Evolutionary conservation across 345 rosid genomes (phyloP).

Genomic region (Psidium guajava): DNA sequence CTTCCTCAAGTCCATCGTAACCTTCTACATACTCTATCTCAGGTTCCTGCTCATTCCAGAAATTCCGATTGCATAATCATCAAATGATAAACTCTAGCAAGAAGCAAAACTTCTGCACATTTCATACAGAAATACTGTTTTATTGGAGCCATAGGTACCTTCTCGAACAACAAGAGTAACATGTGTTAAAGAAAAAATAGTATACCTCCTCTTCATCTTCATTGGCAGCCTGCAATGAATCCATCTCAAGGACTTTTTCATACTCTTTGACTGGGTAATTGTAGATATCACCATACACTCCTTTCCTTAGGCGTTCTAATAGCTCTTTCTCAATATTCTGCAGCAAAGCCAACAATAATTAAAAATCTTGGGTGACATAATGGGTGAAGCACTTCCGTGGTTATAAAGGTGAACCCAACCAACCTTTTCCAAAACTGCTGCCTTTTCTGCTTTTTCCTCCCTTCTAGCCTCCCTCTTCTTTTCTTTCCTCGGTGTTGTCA

Average conservation of each 20-base stretch:
- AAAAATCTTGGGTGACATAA: not conserved
- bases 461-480: conserved; percentile 63
- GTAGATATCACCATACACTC: conserved; percentile 61
- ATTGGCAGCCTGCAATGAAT: conserved; percentile 11
- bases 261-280: conserved; percentile 41
- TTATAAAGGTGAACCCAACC: not conserved
- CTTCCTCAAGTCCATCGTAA: conserved; percentile 65
- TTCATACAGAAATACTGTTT: not conserved
- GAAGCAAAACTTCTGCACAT: not conserved
- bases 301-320: conserved; percentile 62
- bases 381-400: not conserved
- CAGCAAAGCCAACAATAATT: conserved; percentile 1
- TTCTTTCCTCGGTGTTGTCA: conserved; percentile 60
- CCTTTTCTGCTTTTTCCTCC: conserved; percentile 76
- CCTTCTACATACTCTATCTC: conserved; percentile 77
- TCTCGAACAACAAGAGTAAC: not conserved
- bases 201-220: conserved; percentile 47
- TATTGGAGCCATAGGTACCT: not conserved
- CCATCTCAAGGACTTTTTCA: conserved; percentile 41
- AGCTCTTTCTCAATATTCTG: conserved; percentile 86
- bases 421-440: conserved; percentile 84
- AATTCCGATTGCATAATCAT: not conserved
- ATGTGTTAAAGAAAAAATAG: not conserved
- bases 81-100: not conserved
- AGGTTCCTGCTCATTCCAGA: conserved; percentile 29